These are phyloP conservation scores for Paxillus rubicundulus DNA, from an alignment of 768 basidiomycete genomes.

Conservation along the genomic window DNA sequence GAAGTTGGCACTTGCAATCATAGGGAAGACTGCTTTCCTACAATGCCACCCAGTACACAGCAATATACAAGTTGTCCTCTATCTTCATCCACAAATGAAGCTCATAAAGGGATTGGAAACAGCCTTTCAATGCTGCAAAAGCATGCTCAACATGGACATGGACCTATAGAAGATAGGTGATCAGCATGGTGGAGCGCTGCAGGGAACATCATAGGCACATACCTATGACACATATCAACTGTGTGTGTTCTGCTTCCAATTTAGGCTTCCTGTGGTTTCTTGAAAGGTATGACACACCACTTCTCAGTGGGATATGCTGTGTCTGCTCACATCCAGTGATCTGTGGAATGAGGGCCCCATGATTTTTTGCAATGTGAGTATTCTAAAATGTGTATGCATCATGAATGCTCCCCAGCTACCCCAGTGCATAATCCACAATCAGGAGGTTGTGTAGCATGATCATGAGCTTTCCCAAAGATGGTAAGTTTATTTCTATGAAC, in stretches of 20 bases:
- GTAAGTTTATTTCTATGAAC: background rate
- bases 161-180: background rate
- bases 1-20: no score
- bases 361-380: background rate
- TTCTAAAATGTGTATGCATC: slow-evolving; percentile 7
- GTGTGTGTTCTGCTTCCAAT: background rate
- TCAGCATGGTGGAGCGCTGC: background rate
- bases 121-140: slow-evolving; percentile 4
- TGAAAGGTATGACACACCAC: no score
- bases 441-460: slow-evolving; percentile 9
- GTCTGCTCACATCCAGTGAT: slow-evolving; percentile 14
- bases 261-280: background rate
- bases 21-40: no score
- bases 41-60: slow-evolving; percentile 4
- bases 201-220: background rate
- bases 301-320: slow-evolving; percentile 10
- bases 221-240: slow-evolving; percentile 10
- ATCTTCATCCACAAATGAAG: background rate
- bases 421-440: slow-evolving; percentile 4
- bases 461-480: background rate
- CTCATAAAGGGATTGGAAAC: slow-evolving; percentile 8
- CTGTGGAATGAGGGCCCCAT: background rate
- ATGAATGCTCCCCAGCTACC: slow-evolving; percentile 8
- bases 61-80: background rate
- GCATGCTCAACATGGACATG: slow-evolving; percentile 1